Evolutionary conservation across 257 asterid species (phyloP).

Genomic region (Coffea canephora): DNA sequence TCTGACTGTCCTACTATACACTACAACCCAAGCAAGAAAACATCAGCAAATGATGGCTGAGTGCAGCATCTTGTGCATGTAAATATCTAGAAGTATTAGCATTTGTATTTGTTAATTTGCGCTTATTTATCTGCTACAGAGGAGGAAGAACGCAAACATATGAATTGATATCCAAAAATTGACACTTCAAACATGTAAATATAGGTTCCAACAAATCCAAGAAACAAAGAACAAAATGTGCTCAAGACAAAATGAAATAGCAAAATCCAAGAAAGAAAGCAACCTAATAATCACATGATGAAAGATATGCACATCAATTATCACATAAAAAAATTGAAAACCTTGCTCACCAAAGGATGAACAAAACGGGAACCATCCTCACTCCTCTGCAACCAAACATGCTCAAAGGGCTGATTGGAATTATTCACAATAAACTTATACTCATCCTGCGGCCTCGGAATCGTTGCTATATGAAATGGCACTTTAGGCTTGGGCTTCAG

Average conservation of each 20-base stretch:
- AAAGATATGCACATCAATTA: background rate
- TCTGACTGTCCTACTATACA: background rate
- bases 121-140: background rate
- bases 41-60: background rate
- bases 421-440: conserved; percentile 79
- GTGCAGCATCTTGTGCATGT: background rate
- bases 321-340: background rate
- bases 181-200: background rate
- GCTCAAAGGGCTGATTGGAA: conserved; percentile 76
- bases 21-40: background rate
- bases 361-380: conserved; percentile 66
- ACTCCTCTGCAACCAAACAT: conserved; percentile 81
- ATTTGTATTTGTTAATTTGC: no score
- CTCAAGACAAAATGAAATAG: background rate
- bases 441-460: conserved; percentile 80
- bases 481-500: conserved; percentile 66
- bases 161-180: background rate
- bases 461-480: conserved; percentile 72
- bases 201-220: background rate
- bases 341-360: conserved; percentile 72
- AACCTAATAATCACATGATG: background rate
- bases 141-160: background rate
- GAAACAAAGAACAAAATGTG: background rate
- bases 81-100: no score
- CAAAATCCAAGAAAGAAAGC: conserved; percentile 36